These are phyloP conservation scores for Geranium brycei DNA, from an alignment of 345 rosid species.

Conservation along the genomic window DNA sequence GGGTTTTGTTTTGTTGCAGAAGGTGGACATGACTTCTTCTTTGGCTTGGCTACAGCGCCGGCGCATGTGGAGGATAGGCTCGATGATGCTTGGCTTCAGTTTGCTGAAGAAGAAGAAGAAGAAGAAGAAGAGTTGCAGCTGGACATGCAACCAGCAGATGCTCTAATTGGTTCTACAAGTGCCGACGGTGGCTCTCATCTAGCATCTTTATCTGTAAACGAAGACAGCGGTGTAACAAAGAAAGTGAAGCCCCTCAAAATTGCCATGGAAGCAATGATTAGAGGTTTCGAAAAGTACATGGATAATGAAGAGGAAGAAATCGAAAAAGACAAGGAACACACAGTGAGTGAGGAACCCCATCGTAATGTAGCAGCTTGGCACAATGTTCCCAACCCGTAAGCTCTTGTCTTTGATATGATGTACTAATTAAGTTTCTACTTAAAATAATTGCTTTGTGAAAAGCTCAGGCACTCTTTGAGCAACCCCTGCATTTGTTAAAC, in stretches of 20 bases:
- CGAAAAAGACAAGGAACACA: constrained; percentile 8
- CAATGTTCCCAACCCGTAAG: constrained; percentile 83
- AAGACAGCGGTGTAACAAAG: constrained; percentile 15
- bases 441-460: background rate
- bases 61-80: constrained; percentile 89
- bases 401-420: constrained; percentile 15
- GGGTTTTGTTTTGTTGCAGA: constrained; percentile 9
- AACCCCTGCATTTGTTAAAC: background rate
- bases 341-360: constrained; percentile 25
- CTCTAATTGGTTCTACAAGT: constrained; percentile 31
- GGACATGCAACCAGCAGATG: constrained; percentile 29
- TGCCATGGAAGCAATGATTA: constrained; percentile 82
- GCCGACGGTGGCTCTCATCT: constrained; percentile 45
- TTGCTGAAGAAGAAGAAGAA: constrained; percentile 44
- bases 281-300: constrained; percentile 48
- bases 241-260: constrained; percentile 43
- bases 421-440: background rate
- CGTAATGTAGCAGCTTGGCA: constrained; percentile 95
- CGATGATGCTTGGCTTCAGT: constrained; percentile 84
- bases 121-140: constrained; percentile 23
- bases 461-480: background rate
- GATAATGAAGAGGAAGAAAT: constrained; percentile 25
- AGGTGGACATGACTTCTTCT: constrained; percentile 59
- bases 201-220: constrained; percentile 16
- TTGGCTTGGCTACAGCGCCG: constrained; percentile 95